Evolutionary conservation across 495 filamentous ascomycete genomes (phyloP).

Genomic region (Copromyces sp.): DNA sequence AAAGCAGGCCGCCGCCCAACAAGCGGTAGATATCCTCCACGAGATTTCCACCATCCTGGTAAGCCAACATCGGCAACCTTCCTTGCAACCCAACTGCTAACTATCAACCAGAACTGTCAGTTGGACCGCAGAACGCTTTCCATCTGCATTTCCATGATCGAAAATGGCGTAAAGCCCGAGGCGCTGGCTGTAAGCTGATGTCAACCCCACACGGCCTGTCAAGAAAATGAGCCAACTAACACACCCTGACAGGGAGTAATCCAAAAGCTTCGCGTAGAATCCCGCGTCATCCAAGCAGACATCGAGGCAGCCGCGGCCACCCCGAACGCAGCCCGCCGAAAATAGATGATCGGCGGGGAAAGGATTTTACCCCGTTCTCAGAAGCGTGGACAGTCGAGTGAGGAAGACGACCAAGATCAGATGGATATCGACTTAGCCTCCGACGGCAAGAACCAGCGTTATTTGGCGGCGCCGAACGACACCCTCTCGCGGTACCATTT

Average conservation of each 20-base stretch:
- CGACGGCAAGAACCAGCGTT: not conserved
- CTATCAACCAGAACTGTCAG: constrained; percentile 63
- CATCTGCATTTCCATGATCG: constrained; percentile 89
- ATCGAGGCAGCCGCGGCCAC: not conserved
- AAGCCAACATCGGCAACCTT: constrained; percentile 3
- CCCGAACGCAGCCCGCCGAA: not conserved
- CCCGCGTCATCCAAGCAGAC: not conserved
- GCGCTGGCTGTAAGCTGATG: constrained; percentile 65
- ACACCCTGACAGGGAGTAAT: not conserved
- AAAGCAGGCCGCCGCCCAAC: constrained; percentile 84
- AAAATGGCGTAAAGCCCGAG: constrained; percentile 95
- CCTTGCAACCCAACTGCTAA: not conserved
- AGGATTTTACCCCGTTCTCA: not conserved
- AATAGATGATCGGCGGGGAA: not conserved
- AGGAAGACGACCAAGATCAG: not conserved
- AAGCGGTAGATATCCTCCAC: constrained; percentile 90
- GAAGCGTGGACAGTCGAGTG: not conserved
- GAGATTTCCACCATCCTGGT: constrained; percentile 90
- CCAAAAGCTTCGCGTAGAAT: not conserved
- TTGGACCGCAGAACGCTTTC: constrained; percentile 84
- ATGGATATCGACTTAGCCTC: not conserved
- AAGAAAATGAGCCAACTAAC: not conserved
- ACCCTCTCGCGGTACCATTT: not conserved
- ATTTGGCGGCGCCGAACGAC: not conserved
- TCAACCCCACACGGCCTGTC: not conserved